Base-by-base conservation (phyloP, 179 eudicot species). In the Silene noctiflora region DNA sequence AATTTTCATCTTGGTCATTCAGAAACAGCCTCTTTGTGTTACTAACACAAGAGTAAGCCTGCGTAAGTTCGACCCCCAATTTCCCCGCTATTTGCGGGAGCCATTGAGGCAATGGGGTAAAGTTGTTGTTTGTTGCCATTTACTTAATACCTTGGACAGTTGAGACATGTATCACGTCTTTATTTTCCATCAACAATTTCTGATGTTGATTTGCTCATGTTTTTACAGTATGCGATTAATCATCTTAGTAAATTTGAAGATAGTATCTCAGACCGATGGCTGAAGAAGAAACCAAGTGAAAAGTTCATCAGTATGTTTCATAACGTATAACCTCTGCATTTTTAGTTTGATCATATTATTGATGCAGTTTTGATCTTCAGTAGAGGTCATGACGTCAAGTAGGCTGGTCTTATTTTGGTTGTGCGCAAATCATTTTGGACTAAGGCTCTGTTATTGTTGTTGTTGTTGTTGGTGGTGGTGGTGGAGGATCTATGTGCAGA, bases 161-260 rank as follows among this genome's bases (percentile, higher is more conserved):
- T 53, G 51, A 21, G 55, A 33, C 35, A 17, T 63, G 61, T 22
- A 35, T 25, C 71, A 19, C 55, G 11, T 19, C 16, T 59, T 14
- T 61, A 55, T 14, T 51, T 63, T 31, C 24, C 16, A n/a, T 61
- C 21, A 17, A 33, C 33, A 69, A 14, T 21, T 58, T 75, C 67
- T 71, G 46, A 74, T 79, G 39, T 51, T 25, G 24, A 29, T 33
- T 44, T 70, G 76, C 33, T 77, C 75, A 25, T 62, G 11, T 53
- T 63, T 48, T 46, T 66, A 79, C 87, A 96, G 99, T 93, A 96
- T 85, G 99, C 91, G 35, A 87, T 91, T 73, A 90, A 86, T 83
- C 99, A 96, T 77, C 89, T 96, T 76, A 87, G 85, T 82, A 96
- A 88, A 83, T 83, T 96, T 89, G 99, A 96, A 89, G 99, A 93